Evolutionary conservation across 2,329 filamentous ascomycete species (phyloP), one percentile per base, ranked within the genome.

Genomic region (Pseudophaeomoniella oleicola): DNA sequence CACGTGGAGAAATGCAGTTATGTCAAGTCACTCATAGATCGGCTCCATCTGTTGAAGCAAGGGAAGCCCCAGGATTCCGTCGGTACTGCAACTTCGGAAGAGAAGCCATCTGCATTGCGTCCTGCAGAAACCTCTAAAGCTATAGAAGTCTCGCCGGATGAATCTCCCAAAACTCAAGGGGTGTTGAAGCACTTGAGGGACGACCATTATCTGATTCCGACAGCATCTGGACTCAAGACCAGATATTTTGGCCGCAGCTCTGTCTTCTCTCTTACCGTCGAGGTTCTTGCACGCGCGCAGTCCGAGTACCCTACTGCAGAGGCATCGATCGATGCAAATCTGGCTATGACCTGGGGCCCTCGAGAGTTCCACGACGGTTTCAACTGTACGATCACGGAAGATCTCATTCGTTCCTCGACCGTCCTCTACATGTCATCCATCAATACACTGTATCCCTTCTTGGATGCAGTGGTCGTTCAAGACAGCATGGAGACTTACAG

Each of bases 381-480:
- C 30, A 34, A 37, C 22, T 37, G 36, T 22, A 34, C 30, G 12
- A 37, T 37, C 14, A 37, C 36, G 10, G 38, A 35, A 16, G 13
- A 18, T 9, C 30, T 37, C 18, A 19, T 41, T 11, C 16, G 22
- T 5, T 27, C 13, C 10, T 44, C 47, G 10, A 22, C 46, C 9
- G 36, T 32, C 13, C 36, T 47, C n/a, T 50, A 45, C 32, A 22
- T 44, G 3, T 34, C 32, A 2, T 47, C 46, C 11, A 34, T 44
- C 14, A 45, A 45, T 34, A 46, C 38, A 4, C 32, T 49, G 5
- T 50, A 49, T 30, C 43, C 39, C 3, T 40, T 45, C 16, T 40
- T 46, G 4, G 43, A 44, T 35, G 35, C 38, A 6, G 37, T 35
- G 14, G 38, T 41, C 14, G 29, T 39, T 2, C 15, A 27, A 3